Evolutionary conservation across 805 yeast species (phyloP).

Genomic region (Tetrapisispora nanseiensis): DNA sequence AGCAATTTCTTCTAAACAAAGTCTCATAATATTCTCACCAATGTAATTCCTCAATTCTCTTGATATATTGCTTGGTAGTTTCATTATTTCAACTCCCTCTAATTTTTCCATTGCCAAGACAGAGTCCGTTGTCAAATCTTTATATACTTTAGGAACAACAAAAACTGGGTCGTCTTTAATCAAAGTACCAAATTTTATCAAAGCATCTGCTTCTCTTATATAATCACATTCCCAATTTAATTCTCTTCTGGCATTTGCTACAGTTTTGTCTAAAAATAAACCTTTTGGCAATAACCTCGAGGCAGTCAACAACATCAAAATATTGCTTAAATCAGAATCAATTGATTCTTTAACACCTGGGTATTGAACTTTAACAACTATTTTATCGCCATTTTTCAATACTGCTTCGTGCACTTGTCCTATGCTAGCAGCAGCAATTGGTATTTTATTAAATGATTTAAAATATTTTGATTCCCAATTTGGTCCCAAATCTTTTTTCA

Average conservation of each 20-base stretch:
- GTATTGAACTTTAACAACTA: slow-evolving; percentile 92
- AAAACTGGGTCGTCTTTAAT: slow-evolving; percentile 53
- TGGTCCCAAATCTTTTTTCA: slow-evolving; percentile 61
- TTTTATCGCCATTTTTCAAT: slow-evolving; percentile 54
- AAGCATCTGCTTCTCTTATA: slow-evolving; percentile 71
- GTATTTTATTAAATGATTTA: slow-evolving; percentile 69
- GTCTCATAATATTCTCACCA: slow-evolving; percentile 75
- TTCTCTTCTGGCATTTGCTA: slow-evolving; percentile 87
- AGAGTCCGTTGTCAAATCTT: slow-evolving; percentile 67
- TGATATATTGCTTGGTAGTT: slow-evolving; percentile 47
- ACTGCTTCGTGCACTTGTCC: slow-evolving; percentile 92
- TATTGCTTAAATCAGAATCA: slow-evolving; percentile 85
- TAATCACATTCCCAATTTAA: slow-evolving; percentile 98
- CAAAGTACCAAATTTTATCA: slow-evolving; percentile 57
- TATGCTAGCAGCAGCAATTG: slow-evolving; percentile 94
- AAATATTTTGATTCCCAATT: slow-evolving; percentile 58
- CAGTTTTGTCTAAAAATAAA: slow-evolving; percentile 78
- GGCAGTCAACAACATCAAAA: slow-evolving; percentile 74
- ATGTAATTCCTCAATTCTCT: slow-evolving; percentile 74
- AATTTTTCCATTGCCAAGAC: slow-evolving; percentile 84
- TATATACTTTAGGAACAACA: slow-evolving; percentile 72
- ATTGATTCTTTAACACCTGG: slow-evolving; percentile 94
- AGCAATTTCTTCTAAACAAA: slow-evolving; percentile 79
- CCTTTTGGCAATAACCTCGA: slow-evolving; percentile 85
- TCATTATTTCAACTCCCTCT: slow-evolving; percentile 74